phyloP scores from a whole-genome alignment of 345 rosid genomes.

The Gossypium mustelinum region DNA sequence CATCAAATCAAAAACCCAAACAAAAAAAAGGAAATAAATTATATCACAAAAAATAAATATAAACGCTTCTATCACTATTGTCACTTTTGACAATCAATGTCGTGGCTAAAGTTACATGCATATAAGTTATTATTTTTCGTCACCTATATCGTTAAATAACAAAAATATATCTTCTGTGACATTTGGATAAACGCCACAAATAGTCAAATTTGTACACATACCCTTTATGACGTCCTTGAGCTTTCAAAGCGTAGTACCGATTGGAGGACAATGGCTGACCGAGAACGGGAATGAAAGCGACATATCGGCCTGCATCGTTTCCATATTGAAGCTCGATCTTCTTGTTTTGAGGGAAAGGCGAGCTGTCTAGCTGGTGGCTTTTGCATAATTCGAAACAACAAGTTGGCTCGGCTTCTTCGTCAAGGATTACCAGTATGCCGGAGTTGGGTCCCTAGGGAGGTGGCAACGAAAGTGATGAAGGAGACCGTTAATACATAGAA shows the following conservation, averaged over 20 bases:
- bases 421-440: constrained; percentile 38
- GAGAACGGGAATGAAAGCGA: constrained; percentile 35
- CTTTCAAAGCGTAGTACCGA: constrained; percentile 19
- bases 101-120: too few species aligned
- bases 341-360: constrained; percentile 51
- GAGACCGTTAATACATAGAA: constrained; percentile 34
- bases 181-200: too few species aligned
- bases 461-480: constrained; percentile 19
- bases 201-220: not conserved
- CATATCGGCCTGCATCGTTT: not conserved
- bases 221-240: constrained; percentile 28
- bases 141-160: too few species aligned
- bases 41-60: too few species aligned
- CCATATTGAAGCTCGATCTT: constrained; percentile 7
- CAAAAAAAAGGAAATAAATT: too few species aligned
- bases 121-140: too few species aligned
- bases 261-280: constrained; percentile 28
- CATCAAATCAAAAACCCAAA: not conserved
- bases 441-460: constrained; percentile 45
- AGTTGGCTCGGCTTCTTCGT: constrained; percentile 35
- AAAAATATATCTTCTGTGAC: too few species aligned
- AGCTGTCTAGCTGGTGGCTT: not conserved
- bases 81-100: too few species aligned
- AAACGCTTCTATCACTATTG: too few species aligned
- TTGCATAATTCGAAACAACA: constrained; percentile 29